Evolutionary conservation across 495 filamentous ascomycete species (phyloP).

Genomic region (Aspergillus conjunctus): DNA sequence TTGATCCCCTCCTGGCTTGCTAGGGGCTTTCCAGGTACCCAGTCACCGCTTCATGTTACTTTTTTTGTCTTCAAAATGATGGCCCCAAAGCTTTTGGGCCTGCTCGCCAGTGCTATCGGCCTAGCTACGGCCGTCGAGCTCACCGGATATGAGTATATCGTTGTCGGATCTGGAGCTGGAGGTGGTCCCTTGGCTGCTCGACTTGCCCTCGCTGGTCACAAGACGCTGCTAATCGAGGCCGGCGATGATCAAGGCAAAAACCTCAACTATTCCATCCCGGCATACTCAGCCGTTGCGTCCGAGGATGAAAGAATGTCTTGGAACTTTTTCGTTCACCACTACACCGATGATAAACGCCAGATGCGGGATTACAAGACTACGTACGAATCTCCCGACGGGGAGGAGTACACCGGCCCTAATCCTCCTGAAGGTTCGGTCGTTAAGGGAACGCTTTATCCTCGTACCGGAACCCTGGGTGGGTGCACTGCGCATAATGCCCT

Average conservation of each 20-base stretch:
- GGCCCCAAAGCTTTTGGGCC: constrained; percentile 9
- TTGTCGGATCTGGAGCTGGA: constrained; percentile 67
- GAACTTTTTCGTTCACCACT: constrained; percentile 55
- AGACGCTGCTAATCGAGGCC: constrained; percentile 63
- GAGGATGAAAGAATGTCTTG: constrained; percentile 44
- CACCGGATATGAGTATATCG: constrained; percentile 63
- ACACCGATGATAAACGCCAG: constrained; percentile 40
- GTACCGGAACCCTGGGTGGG: constrained; percentile 49
- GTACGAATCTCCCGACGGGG: constrained; percentile 43
- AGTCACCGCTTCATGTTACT: not conserved
- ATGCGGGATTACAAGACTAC: constrained; percentile 48
- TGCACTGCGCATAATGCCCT: constrained; percentile 53
- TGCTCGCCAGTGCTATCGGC: constrained; percentile 23
- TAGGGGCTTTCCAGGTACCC: not conserved
- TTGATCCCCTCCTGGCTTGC: not conserved
- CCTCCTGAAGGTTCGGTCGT: constrained; percentile 42
- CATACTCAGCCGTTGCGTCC: constrained; percentile 37
- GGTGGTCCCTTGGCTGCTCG: constrained; percentile 64
- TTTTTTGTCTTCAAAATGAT: not conserved
- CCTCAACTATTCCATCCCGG: constrained; percentile 42
- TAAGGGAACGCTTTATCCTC: constrained; percentile 51
- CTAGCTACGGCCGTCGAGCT: constrained; percentile 34
- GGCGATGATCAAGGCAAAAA: constrained; percentile 60
- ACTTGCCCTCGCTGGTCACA: constrained; percentile 61
- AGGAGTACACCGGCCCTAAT: constrained; percentile 39